These are phyloP conservation scores for Chytriomyces sp. DNA, from an alignment of 192 early-diverging fungal genomes.

Conservation along the genomic window DNA sequence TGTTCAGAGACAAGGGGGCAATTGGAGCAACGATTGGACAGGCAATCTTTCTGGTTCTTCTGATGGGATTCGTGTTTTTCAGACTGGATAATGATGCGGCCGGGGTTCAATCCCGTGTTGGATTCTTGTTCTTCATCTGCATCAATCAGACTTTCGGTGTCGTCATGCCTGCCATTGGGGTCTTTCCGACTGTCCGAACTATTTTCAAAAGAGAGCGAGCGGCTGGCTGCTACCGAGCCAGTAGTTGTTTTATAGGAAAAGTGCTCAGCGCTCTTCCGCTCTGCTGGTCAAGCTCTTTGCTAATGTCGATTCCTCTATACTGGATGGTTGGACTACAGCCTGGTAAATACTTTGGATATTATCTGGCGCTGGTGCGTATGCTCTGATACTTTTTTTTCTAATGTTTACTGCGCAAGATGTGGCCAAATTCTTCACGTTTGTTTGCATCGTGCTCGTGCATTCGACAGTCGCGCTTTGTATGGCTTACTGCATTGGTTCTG, in stretches of 20 bases:
- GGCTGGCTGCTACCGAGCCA: slow-evolving; percentile 66
- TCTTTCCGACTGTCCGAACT: slow-evolving; percentile 34
- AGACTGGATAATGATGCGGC: slow-evolving; percentile 19
- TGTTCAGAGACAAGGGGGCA: slow-evolving; percentile 48
- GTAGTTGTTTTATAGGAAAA: slow-evolving; percentile 68
- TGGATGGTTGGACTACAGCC: slow-evolving; percentile 40
- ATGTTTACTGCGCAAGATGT: slow-evolving; percentile 1
- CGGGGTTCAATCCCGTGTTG: slow-evolving; percentile 18
- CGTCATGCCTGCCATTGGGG: slow-evolving; percentile 58
- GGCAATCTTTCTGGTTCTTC: slow-evolving; percentile 52
- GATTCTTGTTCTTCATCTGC: slow-evolving; percentile 44
- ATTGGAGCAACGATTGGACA: slow-evolving; percentile 59
- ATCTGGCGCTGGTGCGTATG: too few species aligned
- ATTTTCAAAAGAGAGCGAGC: slow-evolving; percentile 64
- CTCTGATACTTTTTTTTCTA: background rate
- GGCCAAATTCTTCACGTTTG: slow-evolving; percentile 37
- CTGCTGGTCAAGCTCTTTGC: slow-evolving; percentile 23
- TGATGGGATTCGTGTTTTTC: slow-evolving; percentile 50
- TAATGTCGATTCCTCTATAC: slow-evolving; percentile 46
- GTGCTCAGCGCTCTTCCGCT: slow-evolving; percentile 58
- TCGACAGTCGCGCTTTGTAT: slow-evolving; percentile 38
- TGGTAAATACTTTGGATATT: background rate
- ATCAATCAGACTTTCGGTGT: slow-evolving; percentile 58
- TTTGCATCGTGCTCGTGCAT: slow-evolving; percentile 35
- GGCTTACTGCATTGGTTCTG: slow-evolving; percentile 48